Evolutionary conservation across 2,329 filamentous ascomycete species (phyloP).

Genomic region (Calonectria henricotiae): DNA sequence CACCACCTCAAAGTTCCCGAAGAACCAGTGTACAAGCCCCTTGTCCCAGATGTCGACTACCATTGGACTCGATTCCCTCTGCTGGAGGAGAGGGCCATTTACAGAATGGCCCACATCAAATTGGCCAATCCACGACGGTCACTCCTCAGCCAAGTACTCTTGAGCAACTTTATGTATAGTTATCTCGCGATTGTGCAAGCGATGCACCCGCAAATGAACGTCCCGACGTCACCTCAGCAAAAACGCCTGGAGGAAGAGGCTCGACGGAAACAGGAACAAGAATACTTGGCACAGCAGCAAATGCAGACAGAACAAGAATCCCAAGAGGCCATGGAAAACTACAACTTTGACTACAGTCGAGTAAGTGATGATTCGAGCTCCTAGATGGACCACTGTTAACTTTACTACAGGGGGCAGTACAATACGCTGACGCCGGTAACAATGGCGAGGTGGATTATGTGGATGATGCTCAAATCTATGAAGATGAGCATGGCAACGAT

Average conservation of each 20-base stretch:
- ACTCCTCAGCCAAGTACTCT: conserved; percentile 92
- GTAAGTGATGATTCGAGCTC: conserved; percentile 57
- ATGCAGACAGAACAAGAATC: conserved; percentile 64
- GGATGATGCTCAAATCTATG: conserved; percentile 69
- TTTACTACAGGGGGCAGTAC: conserved; percentile 59
- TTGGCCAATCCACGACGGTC: conserved; percentile 96
- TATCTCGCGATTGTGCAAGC: conserved; percentile 99
- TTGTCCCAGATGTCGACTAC: conserved; percentile 93
- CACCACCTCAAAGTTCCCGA: conserved; percentile 85
- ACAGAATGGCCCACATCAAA: conserved; percentile 99
- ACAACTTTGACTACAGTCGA: conserved; percentile 70
- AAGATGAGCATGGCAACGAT: conserved; percentile 67
- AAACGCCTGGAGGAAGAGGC: conserved; percentile 73
- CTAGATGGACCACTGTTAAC: conserved; percentile 22
- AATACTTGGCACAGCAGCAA: conserved; percentile 66
- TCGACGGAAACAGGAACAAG: conserved; percentile 66
- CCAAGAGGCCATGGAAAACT: conserved; percentile 67
- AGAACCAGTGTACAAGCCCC: conserved; percentile 79
- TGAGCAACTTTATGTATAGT: conserved; percentile 99
- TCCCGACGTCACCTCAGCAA: conserved; percentile 87
- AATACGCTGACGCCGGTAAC: conserved; percentile 64
- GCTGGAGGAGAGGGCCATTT: conserved; percentile 95
- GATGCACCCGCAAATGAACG: conserved; percentile 96
- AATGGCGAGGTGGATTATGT: conserved; percentile 67
- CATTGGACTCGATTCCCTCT: conserved; percentile 97